These are phyloP conservation scores for Adansonia digitata DNA, from an alignment of 345 rosid genomes.

Conservation along the genomic window DNA sequence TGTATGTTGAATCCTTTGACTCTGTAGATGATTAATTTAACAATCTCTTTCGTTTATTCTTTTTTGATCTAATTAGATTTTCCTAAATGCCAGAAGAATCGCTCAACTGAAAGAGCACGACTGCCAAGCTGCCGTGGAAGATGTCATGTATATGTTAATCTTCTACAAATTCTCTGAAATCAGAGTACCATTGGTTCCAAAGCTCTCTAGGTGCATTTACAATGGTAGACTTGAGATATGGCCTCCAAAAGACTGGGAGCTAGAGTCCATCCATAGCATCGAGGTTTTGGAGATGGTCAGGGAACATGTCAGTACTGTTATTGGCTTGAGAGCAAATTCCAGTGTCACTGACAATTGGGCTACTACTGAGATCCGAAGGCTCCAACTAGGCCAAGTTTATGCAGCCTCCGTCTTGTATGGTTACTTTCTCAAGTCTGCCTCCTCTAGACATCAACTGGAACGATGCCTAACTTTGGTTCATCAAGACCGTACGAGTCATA, in stretches of 20 bases:
- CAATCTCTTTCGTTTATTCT: not conserved
- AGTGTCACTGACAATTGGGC: conserved; percentile 87
- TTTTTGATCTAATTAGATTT: conserved; percentile 13
- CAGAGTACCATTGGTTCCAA: conserved; percentile 80
- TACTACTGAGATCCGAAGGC: conserved; percentile 54
- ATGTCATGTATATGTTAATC: conserved; percentile 81
- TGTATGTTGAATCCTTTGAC: not conserved
- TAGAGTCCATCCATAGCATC: conserved; percentile 68
- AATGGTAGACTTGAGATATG: conserved; percentile 83
- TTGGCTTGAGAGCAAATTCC: conserved; percentile 66
- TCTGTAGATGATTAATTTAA: conserved; percentile 4
- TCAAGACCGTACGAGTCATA: conserved; percentile 19
- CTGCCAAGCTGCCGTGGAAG: conserved; percentile 65
- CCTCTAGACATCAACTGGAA: conserved; percentile 64
- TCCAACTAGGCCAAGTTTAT: conserved; percentile 50
- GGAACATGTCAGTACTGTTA: conserved; percentile 65
- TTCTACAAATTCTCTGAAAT: conserved; percentile 79
- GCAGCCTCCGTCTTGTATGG: conserved; percentile 72
- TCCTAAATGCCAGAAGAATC: conserved; percentile 57
- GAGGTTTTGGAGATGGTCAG: conserved; percentile 71
- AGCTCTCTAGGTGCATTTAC: conserved; percentile 74
- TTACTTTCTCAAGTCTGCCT: conserved; percentile 80
- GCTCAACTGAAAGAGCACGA: conserved; percentile 62
- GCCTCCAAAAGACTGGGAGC: conserved; percentile 89
- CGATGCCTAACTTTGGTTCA: conserved; percentile 29